A percentile compares a stretch with the other conserved stretches of the same genome.
phyloP scores from a whole-genome alignment of 768 basidiomycete genomes.

The Auriscalpium vulgare region DNA sequence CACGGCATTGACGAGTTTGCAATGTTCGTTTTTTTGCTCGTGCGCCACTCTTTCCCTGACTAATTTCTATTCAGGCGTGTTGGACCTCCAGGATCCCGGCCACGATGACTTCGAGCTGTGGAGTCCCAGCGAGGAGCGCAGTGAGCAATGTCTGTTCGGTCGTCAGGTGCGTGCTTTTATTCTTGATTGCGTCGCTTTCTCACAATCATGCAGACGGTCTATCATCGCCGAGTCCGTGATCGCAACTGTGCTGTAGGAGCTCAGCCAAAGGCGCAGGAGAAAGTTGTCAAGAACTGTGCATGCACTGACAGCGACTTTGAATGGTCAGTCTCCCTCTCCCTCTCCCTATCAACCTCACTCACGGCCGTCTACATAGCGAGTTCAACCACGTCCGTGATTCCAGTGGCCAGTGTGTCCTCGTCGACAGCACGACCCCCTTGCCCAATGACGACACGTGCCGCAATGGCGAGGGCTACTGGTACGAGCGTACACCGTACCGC shows the following conservation, averaged over 20 bases:
- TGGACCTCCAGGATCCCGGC: slow-evolving; percentile 62
- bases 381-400: slow-evolving; percentile 79
- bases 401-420: slow-evolving; percentile 69
- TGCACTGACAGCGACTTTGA: slow-evolving; percentile 82
- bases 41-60: too few relatives aligned
- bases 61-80: slow-evolving; percentile 41
- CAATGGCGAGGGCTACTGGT: slow-evolving; percentile 74
- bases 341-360: neutral
- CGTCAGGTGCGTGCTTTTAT: slow-evolving; percentile 49
- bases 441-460: slow-evolving; percentile 55
- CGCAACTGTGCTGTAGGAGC: slow-evolving; percentile 81
- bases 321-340: slow-evolving; percentile 50
- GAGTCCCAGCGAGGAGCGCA: slow-evolving; percentile 89
- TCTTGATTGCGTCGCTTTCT: too few relatives aligned
- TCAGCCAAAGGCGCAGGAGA: slow-evolving; percentile 42
- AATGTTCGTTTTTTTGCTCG: slow-evolving; percentile 49
- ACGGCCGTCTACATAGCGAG: slow-evolving; percentile 50
- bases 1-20: slow-evolving; percentile 56
- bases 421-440: slow-evolving; percentile 58
- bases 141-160: slow-evolving; percentile 87
- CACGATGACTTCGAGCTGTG: slow-evolving; percentile 95
- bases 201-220: slow-evolving; percentile 57
- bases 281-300: slow-evolving; percentile 59
- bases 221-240: slow-evolving; percentile 78
- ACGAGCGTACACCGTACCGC: slow-evolving; percentile 86